These are phyloP conservation scores for Leccinum fallax DNA, from an alignment of 1,284 basidiomycete species.

Conservation along the genomic window DNA sequence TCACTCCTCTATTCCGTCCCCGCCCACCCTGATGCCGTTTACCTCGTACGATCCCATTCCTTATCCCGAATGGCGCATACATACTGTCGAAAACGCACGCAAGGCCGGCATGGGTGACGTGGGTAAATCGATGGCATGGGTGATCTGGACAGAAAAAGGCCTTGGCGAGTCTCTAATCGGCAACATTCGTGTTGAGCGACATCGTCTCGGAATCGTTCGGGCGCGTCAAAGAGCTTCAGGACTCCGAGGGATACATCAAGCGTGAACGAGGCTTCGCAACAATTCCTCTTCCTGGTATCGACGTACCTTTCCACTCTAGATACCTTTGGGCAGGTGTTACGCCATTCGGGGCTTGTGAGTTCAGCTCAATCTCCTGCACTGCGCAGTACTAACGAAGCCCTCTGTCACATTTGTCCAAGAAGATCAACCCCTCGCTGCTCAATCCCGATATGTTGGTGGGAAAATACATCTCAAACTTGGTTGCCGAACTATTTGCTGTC, in stretches of 20 bases:
- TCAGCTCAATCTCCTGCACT: conserved; percentile 8
- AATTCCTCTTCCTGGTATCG: conserved; percentile 95
- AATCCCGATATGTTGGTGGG: conserved; percentile 92
- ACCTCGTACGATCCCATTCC: conserved; percentile 44
- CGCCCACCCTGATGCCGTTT: conserved; percentile 5
- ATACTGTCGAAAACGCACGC: conserved; percentile 50
- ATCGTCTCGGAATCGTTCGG: conserved; percentile 87
- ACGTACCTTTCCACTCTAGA: conserved; percentile 98
- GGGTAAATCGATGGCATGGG: conserved; percentile 51
- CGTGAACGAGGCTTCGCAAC: conserved; percentile 97
- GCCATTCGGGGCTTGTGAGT: conserved; percentile 90
- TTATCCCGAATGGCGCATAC: conserved; percentile 65
- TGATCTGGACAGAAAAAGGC: conserved; percentile 41
- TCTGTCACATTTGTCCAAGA: conserved; percentile 88
- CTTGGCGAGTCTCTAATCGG: conserved; percentile 21
- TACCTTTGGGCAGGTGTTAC: conserved; percentile 99
- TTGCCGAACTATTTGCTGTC: conserved; percentile 93
- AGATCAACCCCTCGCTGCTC: conserved; percentile 89
- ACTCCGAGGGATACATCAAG: conserved; percentile 86
- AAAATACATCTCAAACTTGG: conserved; percentile 97
- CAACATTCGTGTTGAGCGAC: conserved; percentile 60
- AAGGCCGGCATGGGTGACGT: conserved; percentile 57
- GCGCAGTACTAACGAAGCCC: conserved; percentile 22
- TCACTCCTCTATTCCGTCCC: conserved; percentile 6
- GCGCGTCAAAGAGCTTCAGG: conserved; percentile 79